Evolutionary conservation across 352 stramenopile species (phyloP).

Genomic region (Pythium utonaiense): DNA sequence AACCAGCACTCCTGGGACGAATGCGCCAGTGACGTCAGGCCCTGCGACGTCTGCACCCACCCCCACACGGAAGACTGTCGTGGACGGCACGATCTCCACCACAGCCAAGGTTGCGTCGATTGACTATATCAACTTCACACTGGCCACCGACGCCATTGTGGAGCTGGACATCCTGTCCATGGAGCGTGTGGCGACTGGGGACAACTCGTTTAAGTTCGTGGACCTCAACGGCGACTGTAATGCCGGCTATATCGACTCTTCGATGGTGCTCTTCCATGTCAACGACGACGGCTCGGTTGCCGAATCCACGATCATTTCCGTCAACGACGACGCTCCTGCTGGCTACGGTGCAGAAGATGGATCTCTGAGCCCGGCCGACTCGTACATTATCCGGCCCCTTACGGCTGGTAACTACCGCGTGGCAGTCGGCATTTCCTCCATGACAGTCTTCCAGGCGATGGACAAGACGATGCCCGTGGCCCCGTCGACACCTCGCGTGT

Average conservation of each 20-base stretch:
- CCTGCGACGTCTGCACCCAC: background rate
- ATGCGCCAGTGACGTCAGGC: too few relatives aligned
- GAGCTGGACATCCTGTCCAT: conserved; percentile 68
- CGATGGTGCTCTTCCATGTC: conserved; percentile 51
- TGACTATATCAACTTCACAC: conserved; percentile 62
- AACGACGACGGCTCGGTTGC: conserved; percentile 19
- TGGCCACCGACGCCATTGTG: conserved; percentile 36
- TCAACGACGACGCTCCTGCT: conserved; percentile 44
- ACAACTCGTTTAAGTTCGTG: conserved; percentile 22
- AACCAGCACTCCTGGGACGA: too few relatives aligned
- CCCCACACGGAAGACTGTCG: conserved; percentile 22
- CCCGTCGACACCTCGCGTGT: conserved; percentile 33
- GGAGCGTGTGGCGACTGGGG: conserved; percentile 31
- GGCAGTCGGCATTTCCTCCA: conserved; percentile 47
- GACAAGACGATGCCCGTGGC: conserved; percentile 42
- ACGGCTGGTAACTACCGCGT: conserved; percentile 49
- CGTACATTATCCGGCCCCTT: conserved; percentile 45
- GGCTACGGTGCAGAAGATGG: conserved; percentile 47
- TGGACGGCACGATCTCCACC: conserved; percentile 65
- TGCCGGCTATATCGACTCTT: conserved; percentile 58
- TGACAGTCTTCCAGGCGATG: conserved; percentile 39
- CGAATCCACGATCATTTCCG: conserved; percentile 24
- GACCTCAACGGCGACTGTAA: conserved; percentile 76
- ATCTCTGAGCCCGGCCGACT: conserved; percentile 49
- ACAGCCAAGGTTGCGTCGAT: conserved; percentile 50